Evolutionary conservation across 331 rosid genomes (phyloP).

Genomic region (Phaseolus coccineus): DNA sequence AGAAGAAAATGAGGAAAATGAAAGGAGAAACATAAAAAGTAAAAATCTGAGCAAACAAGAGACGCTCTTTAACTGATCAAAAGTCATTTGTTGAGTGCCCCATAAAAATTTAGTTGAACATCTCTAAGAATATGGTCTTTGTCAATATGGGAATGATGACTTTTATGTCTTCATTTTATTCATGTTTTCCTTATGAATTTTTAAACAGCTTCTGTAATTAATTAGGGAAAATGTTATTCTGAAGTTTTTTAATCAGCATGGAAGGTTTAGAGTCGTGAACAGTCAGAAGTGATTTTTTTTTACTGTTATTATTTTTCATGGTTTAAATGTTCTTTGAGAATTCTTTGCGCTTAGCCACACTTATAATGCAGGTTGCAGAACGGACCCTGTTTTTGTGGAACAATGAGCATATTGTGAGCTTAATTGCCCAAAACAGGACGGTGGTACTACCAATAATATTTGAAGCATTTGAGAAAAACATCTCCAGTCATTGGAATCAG

Average conservation of each 20-base stretch:
- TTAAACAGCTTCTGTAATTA: neutral
- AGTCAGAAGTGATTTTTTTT: neutral
- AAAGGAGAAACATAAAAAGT: conserved; percentile 1
- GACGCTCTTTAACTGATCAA: conserved; percentile 1
- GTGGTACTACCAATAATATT: conserved; percentile 80
- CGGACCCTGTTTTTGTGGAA: conserved; percentile 96
- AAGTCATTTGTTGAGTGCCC: neutral
- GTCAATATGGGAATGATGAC: conserved; percentile 20
- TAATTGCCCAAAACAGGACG: conserved; percentile 90
- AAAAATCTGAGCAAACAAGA: conserved; percentile 12
- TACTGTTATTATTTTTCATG: neutral
- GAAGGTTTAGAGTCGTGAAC: conserved; percentile 24
- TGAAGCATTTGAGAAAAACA: conserved; percentile 83
- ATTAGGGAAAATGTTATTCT: neutral
- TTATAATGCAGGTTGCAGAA: conserved; percentile 88
- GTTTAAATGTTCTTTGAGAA: conserved; percentile 20
- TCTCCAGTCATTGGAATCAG: conserved; percentile 90
- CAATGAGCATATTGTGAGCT: conserved; percentile 90
- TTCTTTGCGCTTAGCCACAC: conserved; percentile 42
- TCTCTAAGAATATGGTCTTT: conserved; percentile 13
- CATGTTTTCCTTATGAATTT: neutral
- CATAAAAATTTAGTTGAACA: neutral
- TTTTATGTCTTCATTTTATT: neutral
- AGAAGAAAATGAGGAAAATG: conserved; percentile 7
- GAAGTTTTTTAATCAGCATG: conserved; percentile 1